Conservation (phyloP, 2,329 filamentous ascomycete species). For the Magnaporthales sp. region DNA sequence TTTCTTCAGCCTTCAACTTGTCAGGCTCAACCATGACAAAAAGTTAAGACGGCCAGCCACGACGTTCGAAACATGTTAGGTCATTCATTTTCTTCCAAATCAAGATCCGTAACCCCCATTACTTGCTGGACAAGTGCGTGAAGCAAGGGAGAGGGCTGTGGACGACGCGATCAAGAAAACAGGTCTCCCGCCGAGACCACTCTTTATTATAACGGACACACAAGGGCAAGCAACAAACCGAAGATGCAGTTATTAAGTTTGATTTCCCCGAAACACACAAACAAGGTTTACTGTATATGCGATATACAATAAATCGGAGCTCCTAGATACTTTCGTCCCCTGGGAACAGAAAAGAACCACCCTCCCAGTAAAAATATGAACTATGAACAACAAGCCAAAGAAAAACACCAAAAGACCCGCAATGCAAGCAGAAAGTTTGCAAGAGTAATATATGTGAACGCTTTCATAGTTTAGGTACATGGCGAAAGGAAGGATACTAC, state of each 20-base stretch:
- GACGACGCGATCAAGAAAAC: too few species aligned
- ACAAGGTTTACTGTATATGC: not conserved
- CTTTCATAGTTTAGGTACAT: not conserved
- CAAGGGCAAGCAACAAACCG: not conserved
- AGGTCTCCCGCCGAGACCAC: too few species aligned
- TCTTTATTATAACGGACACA: not conserved
- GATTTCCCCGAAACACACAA: not conserved
- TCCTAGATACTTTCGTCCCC: not conserved
- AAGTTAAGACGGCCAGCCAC: not conserved
- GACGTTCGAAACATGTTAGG: not conserved
- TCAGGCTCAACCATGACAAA: not conserved
- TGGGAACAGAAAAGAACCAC: not conserved
- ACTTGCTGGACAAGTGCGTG: too few species aligned
- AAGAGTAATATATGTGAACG: not conserved
- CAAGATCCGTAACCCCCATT: too few species aligned
- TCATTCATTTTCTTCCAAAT: too few species aligned
- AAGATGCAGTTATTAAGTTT: not conserved
- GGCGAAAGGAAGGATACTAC: not conserved
- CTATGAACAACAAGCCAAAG: not conserved
- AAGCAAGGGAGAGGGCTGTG: not conserved
- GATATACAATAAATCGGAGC: not conserved
- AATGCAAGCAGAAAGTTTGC: not conserved
- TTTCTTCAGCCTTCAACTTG: not conserved
- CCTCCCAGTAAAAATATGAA: not conserved
- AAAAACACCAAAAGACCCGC: not conserved